These are phyloP conservation scores for Aspergillus ellipticus DNA, from an alignment of 495 filamentous ascomycete genomes.

Conservation along the genomic window DNA sequence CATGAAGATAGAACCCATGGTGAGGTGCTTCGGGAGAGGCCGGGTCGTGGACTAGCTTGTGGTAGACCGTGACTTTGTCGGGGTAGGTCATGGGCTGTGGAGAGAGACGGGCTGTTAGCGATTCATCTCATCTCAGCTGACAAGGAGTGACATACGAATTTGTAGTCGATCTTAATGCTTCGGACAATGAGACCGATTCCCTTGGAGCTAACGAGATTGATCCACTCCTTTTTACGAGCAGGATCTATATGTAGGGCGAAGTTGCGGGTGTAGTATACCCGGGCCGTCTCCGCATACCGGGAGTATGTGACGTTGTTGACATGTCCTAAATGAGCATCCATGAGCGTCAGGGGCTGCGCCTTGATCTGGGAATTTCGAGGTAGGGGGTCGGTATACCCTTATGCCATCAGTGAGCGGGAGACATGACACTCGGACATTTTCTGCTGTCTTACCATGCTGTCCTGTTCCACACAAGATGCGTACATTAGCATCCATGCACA, in stretches of 20 bases:
- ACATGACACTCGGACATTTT: background rate
- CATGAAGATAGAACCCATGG: slow-evolving; percentile 55
- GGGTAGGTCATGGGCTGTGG: slow-evolving; percentile 81
- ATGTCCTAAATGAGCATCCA: slow-evolving; percentile 51
- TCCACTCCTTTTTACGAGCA: slow-evolving; percentile 62
- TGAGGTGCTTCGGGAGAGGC: slow-evolving; percentile 28
- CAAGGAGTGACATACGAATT: slow-evolving; percentile 63
- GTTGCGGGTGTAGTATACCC: slow-evolving; percentile 79
- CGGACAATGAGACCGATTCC: slow-evolving; percentile 74
- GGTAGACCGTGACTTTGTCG: slow-evolving; percentile 82
- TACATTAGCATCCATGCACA: slow-evolving; percentile 12
- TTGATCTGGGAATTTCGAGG: background rate
- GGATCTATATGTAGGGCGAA: slow-evolving; percentile 69
- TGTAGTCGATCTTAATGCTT: slow-evolving; percentile 81
- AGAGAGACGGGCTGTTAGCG: slow-evolving; percentile 4
- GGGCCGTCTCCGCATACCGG: slow-evolving; percentile 79
- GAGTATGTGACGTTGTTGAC: slow-evolving; percentile 87
- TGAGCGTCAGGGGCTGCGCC: background rate
- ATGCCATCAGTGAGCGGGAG: background rate
- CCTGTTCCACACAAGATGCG: slow-evolving; percentile 32
- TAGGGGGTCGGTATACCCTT: slow-evolving; percentile 22
- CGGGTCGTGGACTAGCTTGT: slow-evolving; percentile 65
- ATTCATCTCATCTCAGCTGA: background rate
- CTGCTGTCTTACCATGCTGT: slow-evolving; percentile 49
- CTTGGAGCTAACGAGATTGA: slow-evolving; percentile 60